A percentile compares a stretch with the other conserved stretches of the same genome.
Evolutionary conservation across 1,284 basidiomycete species (phyloP).

Genomic region (Ustilago sp.): DNA sequence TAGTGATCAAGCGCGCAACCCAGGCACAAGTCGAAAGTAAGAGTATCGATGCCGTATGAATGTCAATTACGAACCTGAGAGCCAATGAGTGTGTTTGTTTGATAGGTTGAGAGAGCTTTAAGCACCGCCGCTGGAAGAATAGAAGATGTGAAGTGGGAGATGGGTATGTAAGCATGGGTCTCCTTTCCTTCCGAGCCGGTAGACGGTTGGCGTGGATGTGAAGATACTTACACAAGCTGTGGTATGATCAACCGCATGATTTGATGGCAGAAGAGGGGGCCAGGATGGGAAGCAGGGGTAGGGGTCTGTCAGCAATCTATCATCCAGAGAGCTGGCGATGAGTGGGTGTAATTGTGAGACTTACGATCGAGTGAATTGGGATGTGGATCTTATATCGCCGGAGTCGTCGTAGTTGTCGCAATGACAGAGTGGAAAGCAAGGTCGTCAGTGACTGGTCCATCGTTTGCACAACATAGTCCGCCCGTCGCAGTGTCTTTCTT

Average conservation of each 20-base stretch:
- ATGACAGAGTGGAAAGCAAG: neutral
- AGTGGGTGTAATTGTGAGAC: constrained; percentile 20
- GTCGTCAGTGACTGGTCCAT: constrained; percentile 3
- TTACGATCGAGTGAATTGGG: constrained; percentile 69
- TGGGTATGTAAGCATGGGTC: neutral
- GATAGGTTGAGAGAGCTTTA: neutral
- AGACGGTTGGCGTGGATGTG: neutral
- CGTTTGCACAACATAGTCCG: neutral
- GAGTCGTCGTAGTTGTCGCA: neutral
- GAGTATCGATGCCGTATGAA: neutral
- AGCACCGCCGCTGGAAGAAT: constrained; percentile 17
- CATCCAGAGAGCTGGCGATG: neutral
- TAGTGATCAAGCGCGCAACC: too few relatives aligned
- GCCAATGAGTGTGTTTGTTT: neutral
- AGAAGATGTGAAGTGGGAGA: neutral
- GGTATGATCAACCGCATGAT: neutral
- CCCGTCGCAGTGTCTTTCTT: neutral
- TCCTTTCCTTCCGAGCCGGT: neutral
- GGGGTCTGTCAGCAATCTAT: neutral
- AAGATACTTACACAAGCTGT: constrained; percentile 38
- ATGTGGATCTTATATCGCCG: constrained; percentile 60
- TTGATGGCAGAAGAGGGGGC: neutral
- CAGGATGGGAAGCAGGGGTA: neutral
- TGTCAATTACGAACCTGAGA: neutral
- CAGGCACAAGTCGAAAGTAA: too few relatives aligned